Evolutionary conservation across 2,329 filamentous ascomycete species (phyloP), one percentile per base, ranked within the genome.

Genomic region (Talaromyces albobiverticillius): DNA sequence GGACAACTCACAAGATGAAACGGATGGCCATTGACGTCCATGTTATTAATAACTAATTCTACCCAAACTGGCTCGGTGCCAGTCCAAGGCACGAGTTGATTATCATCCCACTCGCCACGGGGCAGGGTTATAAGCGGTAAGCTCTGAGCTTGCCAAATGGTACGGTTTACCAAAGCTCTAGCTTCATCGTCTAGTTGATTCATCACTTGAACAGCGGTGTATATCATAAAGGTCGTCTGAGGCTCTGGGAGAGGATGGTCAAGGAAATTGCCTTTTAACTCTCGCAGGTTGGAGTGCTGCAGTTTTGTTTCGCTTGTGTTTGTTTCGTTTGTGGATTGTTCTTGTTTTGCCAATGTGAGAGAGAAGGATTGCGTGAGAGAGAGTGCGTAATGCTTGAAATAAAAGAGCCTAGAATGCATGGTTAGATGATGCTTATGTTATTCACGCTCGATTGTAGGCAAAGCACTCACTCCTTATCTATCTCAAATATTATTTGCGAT

Each of bases 31-130:
- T 73, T 73, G 32, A 79, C 76, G 51, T 80, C 77, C 13, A 79
- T 63, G 49, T 80, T 80, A 58, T 81, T 80, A 42, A 80, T 63
- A 2, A 78, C 67, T 1, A 79, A 58, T 55, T 79, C 76, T 1
- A 79, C 63, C 76, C 78, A 80, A 25, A 46, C 43, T 2, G 63
- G 58, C 31, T 34, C 31, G 4, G 60, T 54, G 6, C 61, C 69
- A n/a, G 62, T 68, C 6, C 61, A 65, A 52, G 67, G 65, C 4
- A 67, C 59, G 20, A 78, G 65, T 46, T 78, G 72, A 38, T 76
- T 71, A 3, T 60, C 48, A 51, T 78, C 71, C 73, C 75, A 79
- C 46, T 69, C 14, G 0, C 54, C 50, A 4, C 68, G 64, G 13
- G 69, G 62, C 4, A 78, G 57, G 13, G 70, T 67, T 2, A 56